Base-by-base conservation (phyloP, 495 filamentous ascomycete species). In the Jackrogersella minutella region DNA sequence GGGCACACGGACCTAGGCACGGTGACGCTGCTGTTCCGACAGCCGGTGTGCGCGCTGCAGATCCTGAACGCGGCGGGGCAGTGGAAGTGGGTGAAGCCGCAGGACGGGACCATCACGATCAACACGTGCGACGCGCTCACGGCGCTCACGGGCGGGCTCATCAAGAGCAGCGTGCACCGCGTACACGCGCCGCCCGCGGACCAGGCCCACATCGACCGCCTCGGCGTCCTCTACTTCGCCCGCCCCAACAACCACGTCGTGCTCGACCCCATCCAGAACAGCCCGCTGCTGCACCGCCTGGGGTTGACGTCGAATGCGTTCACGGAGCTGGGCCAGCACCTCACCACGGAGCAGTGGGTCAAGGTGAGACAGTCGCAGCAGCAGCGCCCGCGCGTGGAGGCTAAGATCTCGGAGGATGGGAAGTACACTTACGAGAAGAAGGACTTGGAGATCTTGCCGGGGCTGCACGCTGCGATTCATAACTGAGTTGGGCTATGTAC, bases 1-100 rank as follows among this genome's bases (percentile, higher is more conserved):
- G 83, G 82, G 0, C 84, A 87, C 64, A 84, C 82, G 0, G 85
- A 88, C 69, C 80, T 86, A 13, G 85, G 84, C 7, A 81, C 74
- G n/a, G 60, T 87, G 16, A 87, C 84, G 1, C 71, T 87, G 16
- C 73, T 86, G 0, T 87, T 84, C 73, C 75, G 80, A 0, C 82
- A 85, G 65, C 80, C 81, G 1, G 80, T 85, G 0, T 82, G 80
- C 0, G 83, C 79, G 9, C 77, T 84, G 16, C 82, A 85, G 36
- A 76, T 85, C 41, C 72, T 72, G 16, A 80, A 79, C 21, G 69
- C 75, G 5, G 79, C 77, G 33, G 78, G 78, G 7, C 61, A 77
- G 16, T 84, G 82, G 82, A 81, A 81, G 63, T 82, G 77, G 57
- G 80, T 84, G 1, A 76, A 77, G 68, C 79, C 83, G 3, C 76